Conservation (phyloP, 2,329 filamentous ascomycete genomes). For the Teratosphaeria epicoccoides region DNA sequence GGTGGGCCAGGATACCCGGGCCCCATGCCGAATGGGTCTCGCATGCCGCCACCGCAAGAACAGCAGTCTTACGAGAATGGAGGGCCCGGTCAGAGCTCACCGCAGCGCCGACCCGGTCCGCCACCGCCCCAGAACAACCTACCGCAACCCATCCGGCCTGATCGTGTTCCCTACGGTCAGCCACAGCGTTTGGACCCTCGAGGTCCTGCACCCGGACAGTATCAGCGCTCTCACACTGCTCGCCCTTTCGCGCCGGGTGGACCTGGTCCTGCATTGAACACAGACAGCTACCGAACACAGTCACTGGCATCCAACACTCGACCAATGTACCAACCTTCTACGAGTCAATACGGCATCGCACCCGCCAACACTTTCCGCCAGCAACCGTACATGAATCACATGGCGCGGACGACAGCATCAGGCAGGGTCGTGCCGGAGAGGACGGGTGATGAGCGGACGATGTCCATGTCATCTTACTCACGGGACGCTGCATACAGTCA, state of each 20-base stretch:
- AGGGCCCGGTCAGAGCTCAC: constrained; percentile 22
- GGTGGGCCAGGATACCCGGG: constrained; percentile 23
- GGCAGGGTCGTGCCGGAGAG: constrained; percentile 85
- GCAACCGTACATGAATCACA: constrained; percentile 57
- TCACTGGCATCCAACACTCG: constrained; percentile 71
- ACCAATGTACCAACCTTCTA: constrained; percentile 59
- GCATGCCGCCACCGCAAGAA: constrained; percentile 8
- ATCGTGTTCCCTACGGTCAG: constrained; percentile 60
- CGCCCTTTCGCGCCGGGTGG: constrained; percentile 20
- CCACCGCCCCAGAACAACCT: constrained; percentile 43
- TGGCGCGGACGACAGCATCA: constrained; percentile 76
- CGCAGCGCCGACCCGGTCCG: constrained; percentile 30
- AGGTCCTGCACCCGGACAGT: constrained; percentile 39
- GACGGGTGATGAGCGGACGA: constrained; percentile 72
- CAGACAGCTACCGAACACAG: constrained; percentile 81
- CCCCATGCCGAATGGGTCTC: not conserved
- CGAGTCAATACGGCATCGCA: constrained; percentile 46
- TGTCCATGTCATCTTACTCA: constrained; percentile 85
- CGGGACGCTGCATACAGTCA: constrained; percentile 69
- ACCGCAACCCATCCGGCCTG: constrained; percentile 50
- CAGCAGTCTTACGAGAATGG: constrained; percentile 17
- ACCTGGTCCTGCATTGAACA: constrained; percentile 56
- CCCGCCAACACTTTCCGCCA: constrained; percentile 70
- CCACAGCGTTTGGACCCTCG: constrained; percentile 60
- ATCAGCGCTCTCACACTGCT: constrained; percentile 28